Percentiles rank a stretch among this genome's conserved stretches.
Conservation (phyloP, 257 asterid genomes). For the Pogostemon cablin region DNA sequence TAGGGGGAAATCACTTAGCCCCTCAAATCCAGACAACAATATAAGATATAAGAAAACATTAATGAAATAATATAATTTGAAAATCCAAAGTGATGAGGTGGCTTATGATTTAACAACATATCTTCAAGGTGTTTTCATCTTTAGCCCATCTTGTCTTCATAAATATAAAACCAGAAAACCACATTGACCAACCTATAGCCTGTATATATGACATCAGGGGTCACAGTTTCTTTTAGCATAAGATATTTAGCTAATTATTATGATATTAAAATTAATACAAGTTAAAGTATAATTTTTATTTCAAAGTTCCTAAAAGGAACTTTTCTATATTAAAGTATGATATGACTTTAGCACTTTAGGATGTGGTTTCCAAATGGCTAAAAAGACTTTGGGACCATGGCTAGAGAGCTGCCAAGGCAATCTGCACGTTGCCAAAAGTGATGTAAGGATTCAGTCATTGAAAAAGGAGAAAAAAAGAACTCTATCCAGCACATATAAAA, state of each 20-base stretch:
- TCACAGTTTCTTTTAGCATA: slow-evolving; percentile 18
- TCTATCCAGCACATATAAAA: background rate
- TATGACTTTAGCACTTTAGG: too few species aligned
- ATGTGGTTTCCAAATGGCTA: too few species aligned
- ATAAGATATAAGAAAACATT: slow-evolving; percentile 19
- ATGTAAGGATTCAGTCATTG: too few species aligned
- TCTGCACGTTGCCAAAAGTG: too few species aligned
- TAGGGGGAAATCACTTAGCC: slow-evolving; percentile 53
- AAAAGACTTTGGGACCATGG: too few species aligned
- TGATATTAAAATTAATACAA: too few species aligned
- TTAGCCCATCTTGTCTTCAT: slow-evolving; percentile 71
- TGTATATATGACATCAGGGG: slow-evolving; percentile 32
- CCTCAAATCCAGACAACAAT: slow-evolving; percentile 63
- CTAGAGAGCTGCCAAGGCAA: too few species aligned
- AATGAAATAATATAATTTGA: slow-evolving; percentile 14
- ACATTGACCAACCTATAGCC: slow-evolving; percentile 91
- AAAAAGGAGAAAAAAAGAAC: too few species aligned
- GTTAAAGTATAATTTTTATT: background rate
- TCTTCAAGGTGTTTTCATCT: slow-evolving; percentile 72
- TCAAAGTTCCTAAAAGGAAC: too few species aligned
- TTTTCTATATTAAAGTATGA: too few species aligned
- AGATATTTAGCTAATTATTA: background rate
- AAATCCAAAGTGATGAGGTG: slow-evolving; percentile 28
- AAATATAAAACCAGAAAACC: slow-evolving; percentile 68
- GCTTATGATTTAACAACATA: slow-evolving; percentile 33